Base-by-base conservation (phyloP, 1,139 yeast species). In the Saccharomyces pastorianus region DNA sequence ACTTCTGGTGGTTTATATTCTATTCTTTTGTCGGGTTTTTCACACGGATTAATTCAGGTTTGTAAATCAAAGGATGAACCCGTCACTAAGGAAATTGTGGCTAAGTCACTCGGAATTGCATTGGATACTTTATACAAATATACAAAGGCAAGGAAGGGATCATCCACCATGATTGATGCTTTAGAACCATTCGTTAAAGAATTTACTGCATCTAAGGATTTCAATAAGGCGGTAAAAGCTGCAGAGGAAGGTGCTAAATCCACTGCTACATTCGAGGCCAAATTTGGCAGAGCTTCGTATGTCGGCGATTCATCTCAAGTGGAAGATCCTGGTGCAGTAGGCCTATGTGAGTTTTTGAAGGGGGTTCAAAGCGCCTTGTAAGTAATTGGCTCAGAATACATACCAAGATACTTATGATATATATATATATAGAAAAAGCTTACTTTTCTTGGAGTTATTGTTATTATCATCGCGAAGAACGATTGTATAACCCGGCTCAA, bases 321-420 rank as follows among this genome's bases (percentile, higher is more conserved):
- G 46, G 96, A 96, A 1, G 98, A 91, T 65, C 97, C 98, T 2
- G 98, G 98, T 61, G 97, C 98, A 1, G 81, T 85, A 53, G 95
- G 95, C 6, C 72, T 86, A 14, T 83, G 85, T 51, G 88, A 85
- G 27, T 74, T 85, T 55, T 71, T 85, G 53, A 80, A 81, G 59
- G 91, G 91, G 48, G 64, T 71, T 23, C 64, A 64, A 50, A 55
- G 57, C 3, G 55, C 55, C 6, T 51, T 56, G 5, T 58, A 48
- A 23, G 29, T 8, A 20, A 3, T 8, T 20, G 20, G 14, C 32
- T n/a, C 23, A 25, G 26, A 32, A 34, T 28, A 23, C 46, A 14
- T 34, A 38, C 5, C n/a, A 17, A 38, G 25, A 17, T 20, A 38
- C 3, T 17, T 20, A 17, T 2, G 13, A 38, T 6, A 38, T 38